phyloP scores from a whole-genome alignment of 2,329 filamentous ascomycete species.

The Ophiostoma perfectum region DNA sequence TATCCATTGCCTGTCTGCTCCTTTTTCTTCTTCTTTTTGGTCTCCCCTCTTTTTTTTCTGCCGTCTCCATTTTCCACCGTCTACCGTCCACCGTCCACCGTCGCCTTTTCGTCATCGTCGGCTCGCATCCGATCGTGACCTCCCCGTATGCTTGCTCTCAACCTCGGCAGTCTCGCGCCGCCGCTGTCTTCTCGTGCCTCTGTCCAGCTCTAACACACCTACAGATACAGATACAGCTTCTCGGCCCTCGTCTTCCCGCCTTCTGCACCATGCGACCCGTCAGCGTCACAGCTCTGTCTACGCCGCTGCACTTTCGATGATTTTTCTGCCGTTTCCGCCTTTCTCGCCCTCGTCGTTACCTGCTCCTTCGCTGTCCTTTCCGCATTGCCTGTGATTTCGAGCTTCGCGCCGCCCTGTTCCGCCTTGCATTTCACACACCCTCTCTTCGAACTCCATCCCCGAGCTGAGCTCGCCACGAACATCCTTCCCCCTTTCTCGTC shows the following conservation, averaged over 20 bases:
- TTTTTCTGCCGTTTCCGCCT: not conserved
- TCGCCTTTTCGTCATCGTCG: slow-evolving; percentile 3
- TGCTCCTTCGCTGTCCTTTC: not conserved
- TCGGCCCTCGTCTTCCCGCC: not conserved
- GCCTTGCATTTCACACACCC: not conserved
- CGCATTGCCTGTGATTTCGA: not conserved
- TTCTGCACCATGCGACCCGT: slow-evolving; percentile 12
- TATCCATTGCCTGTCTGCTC: not conserved
- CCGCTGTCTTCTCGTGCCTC: not conserved
- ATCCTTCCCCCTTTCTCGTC: not conserved
- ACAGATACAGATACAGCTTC: not conserved
- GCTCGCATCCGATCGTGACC: slow-evolving; percentile 14
- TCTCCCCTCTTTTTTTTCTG: slow-evolving; percentile 16
- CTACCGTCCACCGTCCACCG: not conserved
- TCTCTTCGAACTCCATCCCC: not conserved
- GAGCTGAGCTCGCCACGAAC: slow-evolving; percentile 6
- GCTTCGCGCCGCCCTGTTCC: not conserved
- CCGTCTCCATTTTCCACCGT: slow-evolving; percentile 10
- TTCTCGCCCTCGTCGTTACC: not conserved
- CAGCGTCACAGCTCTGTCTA: slow-evolving; percentile 7
- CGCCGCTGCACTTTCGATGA: slow-evolving; percentile 15
- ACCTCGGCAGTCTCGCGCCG: not conserved
- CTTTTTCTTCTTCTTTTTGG: not conserved
- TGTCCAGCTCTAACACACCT: not conserved
- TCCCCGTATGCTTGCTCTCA: not conserved